phyloP scores from a whole-genome alignment of 495 filamentous ascomycete species.

The Penicillium subrubescens region DNA sequence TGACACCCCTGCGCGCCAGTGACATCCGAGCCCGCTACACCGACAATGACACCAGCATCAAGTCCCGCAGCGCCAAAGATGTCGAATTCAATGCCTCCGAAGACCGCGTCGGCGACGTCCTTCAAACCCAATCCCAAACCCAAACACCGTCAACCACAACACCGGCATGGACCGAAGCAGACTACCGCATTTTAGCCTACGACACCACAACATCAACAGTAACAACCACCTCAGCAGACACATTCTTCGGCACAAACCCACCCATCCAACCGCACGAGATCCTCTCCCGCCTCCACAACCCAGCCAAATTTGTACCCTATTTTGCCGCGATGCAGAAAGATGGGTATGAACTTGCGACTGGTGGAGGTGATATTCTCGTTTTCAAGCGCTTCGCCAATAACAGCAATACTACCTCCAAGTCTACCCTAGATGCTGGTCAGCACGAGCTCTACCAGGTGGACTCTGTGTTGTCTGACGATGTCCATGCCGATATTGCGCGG shows the following conservation, averaged over 20 bases:
- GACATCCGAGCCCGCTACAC: conserved; percentile 52
- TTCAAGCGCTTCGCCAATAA: conserved; percentile 60
- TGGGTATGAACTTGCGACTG: conserved; percentile 75
- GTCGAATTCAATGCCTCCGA: conserved; percentile 36
- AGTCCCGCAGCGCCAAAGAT: conserved; percentile 29
- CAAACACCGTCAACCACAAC: background rate
- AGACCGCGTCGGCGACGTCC: conserved; percentile 22
- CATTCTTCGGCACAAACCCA: conserved; percentile 47
- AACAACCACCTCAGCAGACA: conserved; percentile 62
- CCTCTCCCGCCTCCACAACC: conserved; percentile 66
- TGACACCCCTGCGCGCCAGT: conserved; percentile 47
- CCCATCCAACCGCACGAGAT: conserved; percentile 61
- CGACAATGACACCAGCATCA: conserved; percentile 19
- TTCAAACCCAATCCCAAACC: conserved; percentile 5
- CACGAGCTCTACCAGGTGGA: conserved; percentile 3
- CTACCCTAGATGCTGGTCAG: conserved; percentile 14
- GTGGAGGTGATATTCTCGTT: conserved; percentile 68
- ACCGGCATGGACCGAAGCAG: conserved; percentile 32
- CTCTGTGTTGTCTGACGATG: background rate
- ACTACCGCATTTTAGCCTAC: conserved; percentile 75
- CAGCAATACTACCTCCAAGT: background rate
- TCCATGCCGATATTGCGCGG: conserved; percentile 18
- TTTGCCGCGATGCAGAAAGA: conserved; percentile 63
- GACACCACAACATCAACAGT: conserved; percentile 65
- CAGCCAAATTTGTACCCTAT: conserved; percentile 71